Base-by-base conservation (phyloP, 148 eudicot genomes). In the Chenopodium formosanum region DNA sequence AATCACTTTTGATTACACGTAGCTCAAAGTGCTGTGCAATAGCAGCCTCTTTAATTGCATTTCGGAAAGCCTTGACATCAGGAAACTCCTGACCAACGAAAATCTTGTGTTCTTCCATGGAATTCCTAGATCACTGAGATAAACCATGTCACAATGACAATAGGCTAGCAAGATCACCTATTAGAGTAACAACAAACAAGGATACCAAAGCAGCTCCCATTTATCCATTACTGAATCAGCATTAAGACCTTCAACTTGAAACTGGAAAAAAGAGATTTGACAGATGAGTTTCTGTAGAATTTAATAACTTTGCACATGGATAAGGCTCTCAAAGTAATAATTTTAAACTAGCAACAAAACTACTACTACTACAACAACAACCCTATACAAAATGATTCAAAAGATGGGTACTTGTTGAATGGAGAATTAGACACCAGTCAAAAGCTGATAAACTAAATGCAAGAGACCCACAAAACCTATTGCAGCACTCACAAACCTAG, bases 11-110 rank as follows among this genome's bases (percentile, higher is more conserved):
- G 53, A 91, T 64, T 47, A 86, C 83, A 31, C 91, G 91, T 68
- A 90, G 89, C 70, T 91, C 94, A 74, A 91, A 91, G 79, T 91
- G 94, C 65, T 87, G 92, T 4, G 91, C 92, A 73, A 91, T 90
- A 78, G 94, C 94, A 83, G 88, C 91, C 79, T 89, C 94, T 82
- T 90, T 91, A 65, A 91, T 80, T 62, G 94, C 90, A 46, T 46
- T 88, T 48, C 92, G 86, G 83, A 88, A 90, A 56, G 91, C 85
- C 78, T 90, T 90, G 74, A 87, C 94, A 83, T 91, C 92, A 47
- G 92, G 86, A 79, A 91, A 90, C 82, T 87, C 90, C 81, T 88
- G 92, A 20, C 94, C 94, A 19, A 88, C 87, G 52, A 80, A 78
- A 65, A 91, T 85, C 27, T 44, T 79, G 81, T 84, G 75, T 69